Evolutionary conservation across 2,329 filamentous ascomycete species (phyloP), one percentile per base, ranked within the genome.

Genomic region (Alternaria ventricosa): DNA sequence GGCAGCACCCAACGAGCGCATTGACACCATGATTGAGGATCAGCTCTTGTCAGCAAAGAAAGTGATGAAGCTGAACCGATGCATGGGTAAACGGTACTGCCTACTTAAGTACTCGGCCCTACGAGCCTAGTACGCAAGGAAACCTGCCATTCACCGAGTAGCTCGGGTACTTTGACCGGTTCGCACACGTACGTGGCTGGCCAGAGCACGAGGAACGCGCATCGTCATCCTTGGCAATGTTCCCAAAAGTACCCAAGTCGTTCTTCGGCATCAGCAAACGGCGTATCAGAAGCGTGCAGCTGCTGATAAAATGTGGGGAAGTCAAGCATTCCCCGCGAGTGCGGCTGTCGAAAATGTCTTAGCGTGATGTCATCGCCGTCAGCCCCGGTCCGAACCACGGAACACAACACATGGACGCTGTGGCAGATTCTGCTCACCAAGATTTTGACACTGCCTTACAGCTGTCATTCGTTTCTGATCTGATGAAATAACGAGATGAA

Each of bases 131-230:
- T 28, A 23, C 33, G 63, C 60, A 65, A 67, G 61, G 61, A 70
- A 70, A 65, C 70, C 45, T 65, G 70, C 55, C 59, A 49, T 62
- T 55, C 25, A 55, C 57, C 33, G 20, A 45, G 22, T 36, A 41
- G 22, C 55, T 41, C 59, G 54, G 59, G 41, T 60, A 55, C 47
- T 22, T 41, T 33, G 49, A 46, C 44, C 56, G 49, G 60, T 55
- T 33, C n/a, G 54, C 47, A 61, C 60, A 70, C 71, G 70, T 72
- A 71, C 60, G 71, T 73, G 69, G 71, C 71, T 66, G 65, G 36
- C 41, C 12, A 22, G 30, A 41, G 20, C 28, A 27, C 50, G 41
- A 49, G 20, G 20, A 43, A 51, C 46, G 33, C 22, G 57, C 36
- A 55, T 56, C 25, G 55, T 61, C 60, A 60, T 61, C n/a, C 61